Conservation (phyloP, 2,329 filamentous ascomycete species). For the Botrytis galanthina region DNA sequence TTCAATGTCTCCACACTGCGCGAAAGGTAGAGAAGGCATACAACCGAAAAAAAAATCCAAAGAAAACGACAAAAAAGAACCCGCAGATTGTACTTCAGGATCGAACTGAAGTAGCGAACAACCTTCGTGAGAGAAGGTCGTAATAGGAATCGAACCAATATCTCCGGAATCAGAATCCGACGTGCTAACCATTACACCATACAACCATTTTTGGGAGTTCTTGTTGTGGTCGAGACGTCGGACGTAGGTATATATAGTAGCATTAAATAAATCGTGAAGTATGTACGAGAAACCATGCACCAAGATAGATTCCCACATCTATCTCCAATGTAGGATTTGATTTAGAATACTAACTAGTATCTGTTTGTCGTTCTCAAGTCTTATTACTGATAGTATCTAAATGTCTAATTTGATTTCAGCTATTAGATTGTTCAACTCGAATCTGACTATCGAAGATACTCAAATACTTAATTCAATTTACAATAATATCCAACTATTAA, state of each 20-base stretch:
- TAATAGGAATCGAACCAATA: constrained; percentile 26
- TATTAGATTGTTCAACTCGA: not conserved
- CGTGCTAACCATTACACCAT: constrained; percentile 29
- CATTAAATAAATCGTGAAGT: rapidly evolving
- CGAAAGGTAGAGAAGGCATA: not conserved
- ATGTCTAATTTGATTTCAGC: rapidly evolving
- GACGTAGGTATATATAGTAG: rapidly evolving
- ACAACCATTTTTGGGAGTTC: not conserved
- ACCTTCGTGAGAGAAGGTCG: constrained; percentile 10
- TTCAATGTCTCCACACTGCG: not conserved
- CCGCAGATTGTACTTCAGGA: not conserved
- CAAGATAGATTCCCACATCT: not conserved
- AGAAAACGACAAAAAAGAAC: not conserved
- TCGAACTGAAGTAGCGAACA: constrained; percentile 9
- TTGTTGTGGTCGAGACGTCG: rapidly evolving
- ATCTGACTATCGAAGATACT: no score
- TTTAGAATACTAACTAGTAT: not conserved
- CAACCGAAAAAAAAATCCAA: not conserved
- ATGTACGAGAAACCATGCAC: not conserved
- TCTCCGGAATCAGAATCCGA: constrained; percentile 31
- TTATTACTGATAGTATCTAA: not conserved
- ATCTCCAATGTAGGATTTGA: not conserved
- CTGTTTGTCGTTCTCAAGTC: rapidly evolving
- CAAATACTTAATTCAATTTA: no score
- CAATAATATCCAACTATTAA: no score